Percentiles rank a stretch among this genome's conserved stretches.
These are phyloP conservation scores for Moesziomyces parantarcticus DNA, from an alignment of 1,284 basidiomycete genomes.

Conservation along the genomic window DNA sequence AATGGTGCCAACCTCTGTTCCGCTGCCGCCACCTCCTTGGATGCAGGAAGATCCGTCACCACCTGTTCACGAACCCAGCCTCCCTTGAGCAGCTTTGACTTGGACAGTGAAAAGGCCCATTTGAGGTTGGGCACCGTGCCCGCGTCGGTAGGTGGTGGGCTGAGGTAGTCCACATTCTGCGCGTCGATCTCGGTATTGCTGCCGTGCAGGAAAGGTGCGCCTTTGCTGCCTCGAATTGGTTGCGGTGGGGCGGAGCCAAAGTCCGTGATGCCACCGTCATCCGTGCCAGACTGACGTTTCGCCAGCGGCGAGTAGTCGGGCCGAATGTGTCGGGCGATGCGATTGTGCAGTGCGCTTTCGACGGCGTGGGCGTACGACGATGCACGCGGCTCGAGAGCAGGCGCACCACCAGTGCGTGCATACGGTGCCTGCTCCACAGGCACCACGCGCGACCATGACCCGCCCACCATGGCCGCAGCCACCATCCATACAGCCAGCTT, in stretches of 20 bases:
- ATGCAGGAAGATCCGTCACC: conserved; percentile 6
- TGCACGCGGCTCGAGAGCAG: background rate
- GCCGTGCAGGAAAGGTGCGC: conserved; percentile 7
- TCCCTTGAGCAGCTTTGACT: conserved; percentile 4
- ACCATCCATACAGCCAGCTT: background rate
- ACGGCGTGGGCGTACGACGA: background rate
- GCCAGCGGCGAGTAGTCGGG: conserved; percentile 3
- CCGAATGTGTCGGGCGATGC: conserved; percentile 19
- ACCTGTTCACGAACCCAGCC: conserved; percentile 20
- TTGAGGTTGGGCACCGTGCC: conserved; percentile 14
- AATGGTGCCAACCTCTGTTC: conserved; percentile 10
- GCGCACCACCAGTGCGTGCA: background rate
- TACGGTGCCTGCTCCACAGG: conserved; percentile 2
- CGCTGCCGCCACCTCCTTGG: conserved; percentile 3
- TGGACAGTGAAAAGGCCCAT: conserved; percentile 11
- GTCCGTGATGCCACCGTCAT: conserved; percentile 3
- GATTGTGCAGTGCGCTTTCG: conserved; percentile 12
- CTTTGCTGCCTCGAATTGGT: conserved; percentile 14
- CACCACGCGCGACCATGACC: background rate
- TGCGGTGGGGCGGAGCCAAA: conserved; percentile 2
- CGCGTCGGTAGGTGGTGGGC: conserved; percentile 5
- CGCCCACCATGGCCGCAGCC: too few species aligned
- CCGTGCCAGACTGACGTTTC: background rate
- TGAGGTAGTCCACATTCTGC: conserved; percentile 13
- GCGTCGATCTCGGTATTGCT: conserved; percentile 10